Evolutionary conservation across 768 basidiomycete genomes (phyloP).

Genomic region (Fomitopsis serialis): DNA sequence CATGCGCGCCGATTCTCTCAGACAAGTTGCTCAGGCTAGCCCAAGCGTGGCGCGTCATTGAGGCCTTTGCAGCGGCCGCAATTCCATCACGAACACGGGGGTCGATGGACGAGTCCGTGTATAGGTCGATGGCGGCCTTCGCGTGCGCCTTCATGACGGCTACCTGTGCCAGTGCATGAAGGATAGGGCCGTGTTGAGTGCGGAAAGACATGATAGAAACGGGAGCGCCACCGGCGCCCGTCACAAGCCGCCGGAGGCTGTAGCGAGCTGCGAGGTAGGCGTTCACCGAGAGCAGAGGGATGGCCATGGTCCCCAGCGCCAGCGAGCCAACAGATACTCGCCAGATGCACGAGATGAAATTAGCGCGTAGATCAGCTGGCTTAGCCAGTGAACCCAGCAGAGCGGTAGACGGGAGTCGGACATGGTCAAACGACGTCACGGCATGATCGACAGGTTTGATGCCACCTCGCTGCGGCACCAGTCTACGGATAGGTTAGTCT

Average conservation of each 20-base stretch:
- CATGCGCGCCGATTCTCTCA: constrained; percentile 64
- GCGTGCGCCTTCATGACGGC: constrained; percentile 42
- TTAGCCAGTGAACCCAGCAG: constrained; percentile 20
- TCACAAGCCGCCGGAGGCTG: constrained; percentile 47
- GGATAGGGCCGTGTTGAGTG: constrained; percentile 59
- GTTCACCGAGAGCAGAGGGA: constrained; percentile 37
- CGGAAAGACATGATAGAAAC: constrained; percentile 57
- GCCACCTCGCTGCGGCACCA: constrained; percentile 25
- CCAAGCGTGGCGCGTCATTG: constrained; percentile 49
- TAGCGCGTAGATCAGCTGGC: constrained; percentile 13
- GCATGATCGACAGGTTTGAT: constrained; percentile 31
- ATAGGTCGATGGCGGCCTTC: constrained; percentile 36
- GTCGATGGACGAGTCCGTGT: constrained; percentile 35
- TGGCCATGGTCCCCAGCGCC: constrained; percentile 18
- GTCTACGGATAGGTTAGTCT: constrained; percentile 9
- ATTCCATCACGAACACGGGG: constrained; percentile 48
- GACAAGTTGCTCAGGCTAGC: constrained; percentile 46
- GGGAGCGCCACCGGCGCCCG: constrained; percentile 35
- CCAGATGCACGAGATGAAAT: constrained; percentile 26
- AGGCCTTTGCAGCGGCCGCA: constrained; percentile 52
- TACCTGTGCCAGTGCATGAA: constrained; percentile 45
- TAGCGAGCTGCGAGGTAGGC: constrained; percentile 50
- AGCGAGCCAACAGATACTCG: constrained; percentile 30
- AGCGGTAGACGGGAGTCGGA: constrained; percentile 22
- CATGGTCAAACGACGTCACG: constrained; percentile 26